Evolutionary conservation across 306 rosid species (phyloP).

Genomic region (Senna tora): DNA sequence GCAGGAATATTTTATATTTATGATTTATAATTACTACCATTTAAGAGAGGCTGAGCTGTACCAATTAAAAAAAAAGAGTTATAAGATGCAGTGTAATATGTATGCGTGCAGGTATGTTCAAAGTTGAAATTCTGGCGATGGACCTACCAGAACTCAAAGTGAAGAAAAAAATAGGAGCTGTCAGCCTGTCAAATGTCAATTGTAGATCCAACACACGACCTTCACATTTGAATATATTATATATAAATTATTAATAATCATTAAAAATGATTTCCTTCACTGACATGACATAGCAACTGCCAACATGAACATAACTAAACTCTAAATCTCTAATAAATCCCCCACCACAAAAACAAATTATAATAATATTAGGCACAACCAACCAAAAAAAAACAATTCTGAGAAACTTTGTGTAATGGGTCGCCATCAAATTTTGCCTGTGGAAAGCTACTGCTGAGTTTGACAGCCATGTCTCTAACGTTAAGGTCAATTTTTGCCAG

Average conservation of each 20-base stretch:
- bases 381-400: background rate
- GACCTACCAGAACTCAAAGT: conserved; percentile 40
- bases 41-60: background rate
- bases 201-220: conserved; percentile 48
- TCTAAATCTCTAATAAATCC: conserved; percentile 3
- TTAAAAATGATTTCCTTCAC: conserved; percentile 9
- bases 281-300: conserved; percentile 42
- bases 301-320: conserved; percentile 37
- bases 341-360: conserved; percentile 2
- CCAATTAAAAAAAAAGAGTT: too few species aligned
- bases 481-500: background rate
- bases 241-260: conserved; percentile 29
- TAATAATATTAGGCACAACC: background rate
- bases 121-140: conserved; percentile 26
- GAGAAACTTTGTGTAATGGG: background rate
- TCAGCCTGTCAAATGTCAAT: conserved; percentile 36
- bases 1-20: background rate
- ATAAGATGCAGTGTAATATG: too few species aligned
- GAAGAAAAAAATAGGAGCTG: conserved; percentile 33
- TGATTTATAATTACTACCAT: background rate
- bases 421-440: background rate
- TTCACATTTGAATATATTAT: conserved; percentile 31
- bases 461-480: background rate
- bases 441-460: background rate
- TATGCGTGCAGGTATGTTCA: too few species aligned